Evolutionary conservation across 805 yeast species (phyloP).

Genomic region (Lachancea sp.): DNA sequence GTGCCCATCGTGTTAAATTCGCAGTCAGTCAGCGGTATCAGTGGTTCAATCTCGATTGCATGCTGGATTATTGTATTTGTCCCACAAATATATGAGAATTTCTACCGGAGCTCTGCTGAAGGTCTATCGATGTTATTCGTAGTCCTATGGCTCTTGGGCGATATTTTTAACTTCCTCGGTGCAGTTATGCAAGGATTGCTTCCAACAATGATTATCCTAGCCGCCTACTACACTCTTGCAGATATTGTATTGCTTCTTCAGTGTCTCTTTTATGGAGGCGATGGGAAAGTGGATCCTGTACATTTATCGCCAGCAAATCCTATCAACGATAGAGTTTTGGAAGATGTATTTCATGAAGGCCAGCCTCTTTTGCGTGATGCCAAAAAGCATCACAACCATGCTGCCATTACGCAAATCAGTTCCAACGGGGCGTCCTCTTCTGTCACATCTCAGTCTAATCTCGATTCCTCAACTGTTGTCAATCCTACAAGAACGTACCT

Average conservation of each 20-base stretch:
- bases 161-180: conserved; percentile 87
- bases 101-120: conserved; percentile 76
- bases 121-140: conserved; percentile 85
- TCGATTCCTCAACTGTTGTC: conserved; percentile 7
- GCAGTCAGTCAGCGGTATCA: conserved; percentile 66
- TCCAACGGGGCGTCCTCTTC: conserved; percentile 10
- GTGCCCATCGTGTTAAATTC: conserved; percentile 57
- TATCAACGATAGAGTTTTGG: conserved; percentile 60
- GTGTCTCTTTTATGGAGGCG: conserved; percentile 69
- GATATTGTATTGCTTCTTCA: conserved; percentile 81
- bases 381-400: conserved; percentile 8
- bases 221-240: conserved; percentile 87
- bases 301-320: conserved; percentile 90
- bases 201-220: conserved; percentile 91
- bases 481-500: conserved; percentile 20
- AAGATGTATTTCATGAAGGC: conserved; percentile 35
- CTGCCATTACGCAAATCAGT: conserved; percentile 7
- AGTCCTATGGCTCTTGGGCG: conserved; percentile 88
- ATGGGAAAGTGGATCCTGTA: conserved; percentile 53
- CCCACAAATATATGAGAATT: conserved; percentile 92
- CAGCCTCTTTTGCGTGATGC: conserved; percentile 22
- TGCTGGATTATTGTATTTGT: conserved; percentile 98
- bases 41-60: conserved; percentile 80
- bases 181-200: conserved; percentile 83
- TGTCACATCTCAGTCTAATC: conserved; percentile 9